phyloP scores from a whole-genome alignment of 257 asterid species.

The Petunia secreta region DNA sequence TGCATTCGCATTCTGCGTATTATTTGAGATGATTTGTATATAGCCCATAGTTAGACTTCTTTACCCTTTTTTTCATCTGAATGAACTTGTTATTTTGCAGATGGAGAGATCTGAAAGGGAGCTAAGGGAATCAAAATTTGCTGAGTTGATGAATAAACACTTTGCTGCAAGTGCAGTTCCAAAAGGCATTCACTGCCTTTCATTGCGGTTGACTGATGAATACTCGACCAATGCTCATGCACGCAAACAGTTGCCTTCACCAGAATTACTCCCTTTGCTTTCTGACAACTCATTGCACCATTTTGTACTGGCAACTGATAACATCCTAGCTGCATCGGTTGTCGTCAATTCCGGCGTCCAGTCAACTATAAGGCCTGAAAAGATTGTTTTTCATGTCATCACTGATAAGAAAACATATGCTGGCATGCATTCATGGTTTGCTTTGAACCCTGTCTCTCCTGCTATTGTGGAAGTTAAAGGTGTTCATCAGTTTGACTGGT shows the following conservation, averaged over 20 bases:
- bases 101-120: constrained; percentile 54
- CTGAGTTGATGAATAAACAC: constrained; percentile 75
- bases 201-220: constrained; percentile 90
- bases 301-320: constrained; percentile 92
- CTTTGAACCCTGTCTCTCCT: constrained; percentile 78
- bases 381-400: constrained; percentile 89
- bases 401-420: constrained; percentile 98
- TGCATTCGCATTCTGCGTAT: not conserved
- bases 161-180: constrained; percentile 91
- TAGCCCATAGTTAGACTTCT: constrained; percentile 8
- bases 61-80: not conserved
- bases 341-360: constrained; percentile 83
- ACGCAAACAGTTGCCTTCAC: constrained; percentile 90
- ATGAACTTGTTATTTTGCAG: constrained; percentile 31
- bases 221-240: constrained; percentile 97
- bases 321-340: constrained; percentile 94
- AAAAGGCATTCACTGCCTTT: constrained; percentile 85
- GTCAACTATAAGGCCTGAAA: constrained; percentile 76
- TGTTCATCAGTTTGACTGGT: constrained; percentile 97
- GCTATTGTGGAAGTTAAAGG: constrained; percentile 97
- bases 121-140: constrained; percentile 64
- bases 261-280: constrained; percentile 86
- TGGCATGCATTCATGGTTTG: constrained; percentile 99
- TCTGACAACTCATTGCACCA: constrained; percentile 85
- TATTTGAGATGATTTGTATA: not conserved